Evolutionary conservation across 352 stramenopile species (phyloP).

Genomic region (Globisporangium cystogenes): DNA sequence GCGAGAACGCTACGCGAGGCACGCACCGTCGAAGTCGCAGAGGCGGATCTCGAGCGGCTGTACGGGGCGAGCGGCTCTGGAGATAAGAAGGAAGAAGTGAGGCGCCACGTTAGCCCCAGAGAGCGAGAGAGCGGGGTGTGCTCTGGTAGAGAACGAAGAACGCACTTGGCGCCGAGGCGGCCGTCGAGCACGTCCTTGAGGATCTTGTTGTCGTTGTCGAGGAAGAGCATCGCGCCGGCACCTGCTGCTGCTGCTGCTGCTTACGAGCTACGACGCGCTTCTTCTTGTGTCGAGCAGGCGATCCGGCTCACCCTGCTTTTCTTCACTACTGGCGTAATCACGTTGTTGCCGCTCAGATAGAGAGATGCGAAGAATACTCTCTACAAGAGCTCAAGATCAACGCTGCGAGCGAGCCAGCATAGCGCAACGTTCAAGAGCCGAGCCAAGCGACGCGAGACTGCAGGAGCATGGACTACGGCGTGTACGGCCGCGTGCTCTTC

Average conservation of each 20-base stretch:
- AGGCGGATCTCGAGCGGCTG: slow-evolving; percentile 71
- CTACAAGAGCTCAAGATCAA: no score
- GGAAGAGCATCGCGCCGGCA: slow-evolving; percentile 56
- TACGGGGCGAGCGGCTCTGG: slow-evolving; percentile 68
- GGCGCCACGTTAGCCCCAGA: no score
- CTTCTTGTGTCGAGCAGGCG: not conserved
- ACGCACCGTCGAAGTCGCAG: slow-evolving; percentile 81
- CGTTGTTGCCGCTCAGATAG: no score
- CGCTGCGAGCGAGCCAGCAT: no score
- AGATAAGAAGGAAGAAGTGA: not conserved
- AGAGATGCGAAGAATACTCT: no score
- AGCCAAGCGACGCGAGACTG: no score
- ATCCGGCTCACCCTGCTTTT: no score
- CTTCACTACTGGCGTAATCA: no score
- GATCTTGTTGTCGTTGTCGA: slow-evolving; percentile 87
- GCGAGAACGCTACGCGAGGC: not conserved
- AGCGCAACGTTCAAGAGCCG: no score
- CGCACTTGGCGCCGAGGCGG: slow-evolving; percentile 64
- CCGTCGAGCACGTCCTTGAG: slow-evolving; percentile 78
- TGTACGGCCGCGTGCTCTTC: slow-evolving; percentile 69
- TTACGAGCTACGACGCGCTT: slow-evolving; percentile 2
- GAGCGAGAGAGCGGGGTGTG: not conserved
- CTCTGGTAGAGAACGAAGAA: no score
- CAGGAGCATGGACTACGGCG: slow-evolving; percentile 45
- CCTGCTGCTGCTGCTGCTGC: not conserved